Evolutionary conservation across 1,284 basidiomycete species (phyloP).

Genomic region (Anthracocystis setariae): DNA sequence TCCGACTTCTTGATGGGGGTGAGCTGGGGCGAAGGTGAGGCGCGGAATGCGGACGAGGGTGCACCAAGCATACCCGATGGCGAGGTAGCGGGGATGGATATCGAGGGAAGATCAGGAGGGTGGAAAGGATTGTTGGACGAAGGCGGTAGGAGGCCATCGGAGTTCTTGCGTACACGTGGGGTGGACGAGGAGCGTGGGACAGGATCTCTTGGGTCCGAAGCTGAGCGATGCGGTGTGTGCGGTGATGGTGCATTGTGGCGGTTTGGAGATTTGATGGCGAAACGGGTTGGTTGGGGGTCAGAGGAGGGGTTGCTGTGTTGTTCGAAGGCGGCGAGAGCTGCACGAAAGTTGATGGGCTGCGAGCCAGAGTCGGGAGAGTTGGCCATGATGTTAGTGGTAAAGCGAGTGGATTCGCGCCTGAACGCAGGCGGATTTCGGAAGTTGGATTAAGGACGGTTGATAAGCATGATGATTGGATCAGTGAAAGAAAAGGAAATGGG

Average conservation of each 20-base stretch:
- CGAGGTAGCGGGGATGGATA: slow-evolving; percentile 11
- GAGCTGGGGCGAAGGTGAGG: not conserved
- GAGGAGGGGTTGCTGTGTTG: slow-evolving; percentile 5
- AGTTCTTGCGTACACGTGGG: slow-evolving; percentile 23
- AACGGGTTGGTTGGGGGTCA: not conserved
- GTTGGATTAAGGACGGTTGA: not conserved
- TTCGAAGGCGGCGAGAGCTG: slow-evolving; percentile 44
- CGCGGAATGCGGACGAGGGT: slow-evolving; percentile 5
- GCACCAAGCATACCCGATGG: slow-evolving; percentile 30
- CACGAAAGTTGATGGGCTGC: slow-evolving; percentile 44
- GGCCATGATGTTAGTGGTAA: not conserved
- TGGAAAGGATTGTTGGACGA: slow-evolving; percentile 24
- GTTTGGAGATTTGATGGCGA: slow-evolving; percentile 16
- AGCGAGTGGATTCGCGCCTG: not conserved
- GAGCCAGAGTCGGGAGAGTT: slow-evolving; percentile 11
- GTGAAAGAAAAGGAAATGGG: not conserved
- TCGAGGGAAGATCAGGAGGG: not conserved
- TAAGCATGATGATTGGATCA: not conserved
- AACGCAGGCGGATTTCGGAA: not conserved
- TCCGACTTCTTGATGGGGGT: slow-evolving; percentile 18
- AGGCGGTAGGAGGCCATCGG: slow-evolving; percentile 7
- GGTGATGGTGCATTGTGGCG: slow-evolving; percentile 5
- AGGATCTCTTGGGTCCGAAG: slow-evolving; percentile 19
- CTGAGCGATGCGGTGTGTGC: slow-evolving; percentile 22
- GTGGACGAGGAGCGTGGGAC: slow-evolving; percentile 30